Percentiles rank a stretch among this genome's conserved stretches.
phyloP scores from a whole-genome alignment of 1,284 basidiomycete genomes.

The Ceratobasidium theobromae region DNA sequence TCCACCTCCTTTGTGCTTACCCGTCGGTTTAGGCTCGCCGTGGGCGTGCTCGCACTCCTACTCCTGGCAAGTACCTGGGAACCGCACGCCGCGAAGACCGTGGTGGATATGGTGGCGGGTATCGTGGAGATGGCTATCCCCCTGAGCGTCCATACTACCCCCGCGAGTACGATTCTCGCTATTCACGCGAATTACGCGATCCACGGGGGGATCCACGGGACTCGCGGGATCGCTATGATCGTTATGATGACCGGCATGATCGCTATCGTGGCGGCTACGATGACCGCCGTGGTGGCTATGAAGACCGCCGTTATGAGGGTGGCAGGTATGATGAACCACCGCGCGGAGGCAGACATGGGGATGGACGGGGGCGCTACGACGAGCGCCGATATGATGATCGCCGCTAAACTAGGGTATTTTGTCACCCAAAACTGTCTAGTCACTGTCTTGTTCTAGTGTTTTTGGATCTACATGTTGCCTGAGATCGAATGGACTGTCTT shows the following conservation, averaged over 20 bases:
- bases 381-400: slow-evolving; percentile 37
- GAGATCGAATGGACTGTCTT: too few relatives aligned
- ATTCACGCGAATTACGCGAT: slow-evolving; percentile 50
- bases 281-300: slow-evolving; percentile 42
- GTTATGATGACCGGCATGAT: slow-evolving; percentile 40
- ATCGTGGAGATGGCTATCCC: slow-evolving; percentile 44
- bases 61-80: slow-evolving; percentile 91
- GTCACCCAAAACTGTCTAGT: too few relatives aligned
- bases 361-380: slow-evolving; percentile 36
- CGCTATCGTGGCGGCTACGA: slow-evolving; percentile 46
- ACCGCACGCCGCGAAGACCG: slow-evolving; percentile 75
- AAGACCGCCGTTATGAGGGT: slow-evolving; percentile 42
- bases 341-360: slow-evolving; percentile 32
- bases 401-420: too few relatives aligned
- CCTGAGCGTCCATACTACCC: slow-evolving; percentile 75
- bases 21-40: slow-evolving; percentile 71
- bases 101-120: not conserved
- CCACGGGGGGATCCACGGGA: slow-evolving; percentile 39
- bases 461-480: too few relatives aligned
- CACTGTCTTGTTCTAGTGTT: too few relatives aligned
- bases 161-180: slow-evolving; percentile 77
- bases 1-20: slow-evolving; percentile 2
- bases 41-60: slow-evolving; percentile 91
- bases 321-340: too few relatives aligned
- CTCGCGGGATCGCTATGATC: slow-evolving; percentile 40